A percentile compares a stretch with the other conserved stretches of the same genome.
These are phyloP conservation scores for Aspergillus sp. DNA, from an alignment of 2,329 filamentous ascomycete genomes.

Conservation along the genomic window DNA sequence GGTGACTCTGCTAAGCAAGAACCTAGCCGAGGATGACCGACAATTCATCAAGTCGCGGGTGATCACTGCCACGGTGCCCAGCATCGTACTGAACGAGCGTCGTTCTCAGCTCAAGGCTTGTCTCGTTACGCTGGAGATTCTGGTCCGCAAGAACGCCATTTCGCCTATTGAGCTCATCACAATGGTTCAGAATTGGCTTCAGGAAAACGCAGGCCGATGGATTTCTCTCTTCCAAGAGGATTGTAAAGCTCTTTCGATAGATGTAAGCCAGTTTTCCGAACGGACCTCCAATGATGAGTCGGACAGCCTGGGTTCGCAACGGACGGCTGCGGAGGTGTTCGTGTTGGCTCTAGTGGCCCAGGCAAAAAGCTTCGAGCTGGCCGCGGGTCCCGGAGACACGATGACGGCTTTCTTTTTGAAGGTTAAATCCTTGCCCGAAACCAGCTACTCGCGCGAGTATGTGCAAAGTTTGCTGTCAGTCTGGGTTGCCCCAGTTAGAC, in stretches of 20 bases:
- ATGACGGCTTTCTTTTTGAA: constrained; percentile 32
- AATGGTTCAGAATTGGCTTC: constrained; percentile 34
- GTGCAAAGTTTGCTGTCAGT: constrained; percentile 21
- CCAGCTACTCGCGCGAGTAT: constrained; percentile 1
- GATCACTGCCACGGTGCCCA: constrained; percentile 31
- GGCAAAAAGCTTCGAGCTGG: constrained; percentile 29
- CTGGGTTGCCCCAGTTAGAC: constrained; percentile 39
- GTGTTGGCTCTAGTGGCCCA: constrained; percentile 33
- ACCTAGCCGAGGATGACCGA: constrained; percentile 21
- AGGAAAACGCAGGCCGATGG: constrained; percentile 33
- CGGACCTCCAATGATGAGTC: constrained; percentile 14
- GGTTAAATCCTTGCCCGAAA: constrained; percentile 16
- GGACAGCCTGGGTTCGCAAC: constrained; percentile 7
- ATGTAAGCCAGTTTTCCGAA: constrained; percentile 18
- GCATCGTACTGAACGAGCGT: constrained; percentile 39
- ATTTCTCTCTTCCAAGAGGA: constrained; percentile 31
- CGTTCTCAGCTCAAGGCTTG: constrained; percentile 39
- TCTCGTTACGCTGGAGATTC: constrained; percentile 36
- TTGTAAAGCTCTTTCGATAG: constrained; percentile 30
- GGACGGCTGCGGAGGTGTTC: constrained; percentile 30
- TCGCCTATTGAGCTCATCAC: constrained; percentile 30
- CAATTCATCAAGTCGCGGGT: constrained; percentile 24
- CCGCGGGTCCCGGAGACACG: constrained; percentile 28
- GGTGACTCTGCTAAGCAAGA: constrained; percentile 32
- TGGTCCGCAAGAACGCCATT: constrained; percentile 40